Conservation (phyloP, 345 rosid genomes). For the Linum tenue region DNA sequence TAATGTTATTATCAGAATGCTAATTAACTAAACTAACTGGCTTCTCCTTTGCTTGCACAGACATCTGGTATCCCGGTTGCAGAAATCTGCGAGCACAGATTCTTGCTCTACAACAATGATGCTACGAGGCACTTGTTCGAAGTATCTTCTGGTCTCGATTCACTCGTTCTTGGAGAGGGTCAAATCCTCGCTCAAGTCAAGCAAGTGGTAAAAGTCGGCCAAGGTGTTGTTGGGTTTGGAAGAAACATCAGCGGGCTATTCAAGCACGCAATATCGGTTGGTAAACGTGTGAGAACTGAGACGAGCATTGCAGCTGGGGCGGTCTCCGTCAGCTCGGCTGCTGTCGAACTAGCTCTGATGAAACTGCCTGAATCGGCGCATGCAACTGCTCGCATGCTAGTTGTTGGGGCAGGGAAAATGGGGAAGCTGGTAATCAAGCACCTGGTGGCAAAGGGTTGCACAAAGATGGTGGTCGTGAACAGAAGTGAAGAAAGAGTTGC, state of each 20-base stretch:
- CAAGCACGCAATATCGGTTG: slow-evolving; percentile 40
- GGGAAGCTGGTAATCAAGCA: slow-evolving; percentile 50
- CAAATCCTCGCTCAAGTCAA: slow-evolving; percentile 49
- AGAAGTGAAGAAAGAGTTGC: slow-evolving; percentile 70
- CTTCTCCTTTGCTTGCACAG: slow-evolving; percentile 26
- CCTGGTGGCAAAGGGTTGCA: slow-evolving; percentile 46
- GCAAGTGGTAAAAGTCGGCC: slow-evolving; percentile 45
- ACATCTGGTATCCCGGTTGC: slow-evolving; percentile 40
- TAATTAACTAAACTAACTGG: not conserved
- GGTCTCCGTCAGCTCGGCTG: slow-evolving; percentile 43
- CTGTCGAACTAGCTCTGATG: slow-evolving; percentile 42
- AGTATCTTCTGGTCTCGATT: slow-evolving; percentile 86
- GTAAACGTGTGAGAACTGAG: slow-evolving; percentile 43
- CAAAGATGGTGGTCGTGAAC: slow-evolving; percentile 37
- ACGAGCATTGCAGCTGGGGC: slow-evolving; percentile 43
- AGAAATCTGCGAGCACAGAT: slow-evolving; percentile 61
- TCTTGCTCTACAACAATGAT: slow-evolving; percentile 74
- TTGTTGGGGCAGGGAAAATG: slow-evolving; percentile 47
- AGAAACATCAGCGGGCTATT: slow-evolving; percentile 43
- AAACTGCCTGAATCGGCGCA: slow-evolving; percentile 32
- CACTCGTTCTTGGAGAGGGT: slow-evolving; percentile 44
- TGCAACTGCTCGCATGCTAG: slow-evolving; percentile 33
- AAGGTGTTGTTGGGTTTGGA: slow-evolving; percentile 44
- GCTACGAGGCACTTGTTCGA: slow-evolving; percentile 82
- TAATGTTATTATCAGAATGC: not conserved